Evolutionary conservation across 2,329 filamentous ascomycete genomes (phyloP).

Genomic region (Nakataea oryzae): DNA sequence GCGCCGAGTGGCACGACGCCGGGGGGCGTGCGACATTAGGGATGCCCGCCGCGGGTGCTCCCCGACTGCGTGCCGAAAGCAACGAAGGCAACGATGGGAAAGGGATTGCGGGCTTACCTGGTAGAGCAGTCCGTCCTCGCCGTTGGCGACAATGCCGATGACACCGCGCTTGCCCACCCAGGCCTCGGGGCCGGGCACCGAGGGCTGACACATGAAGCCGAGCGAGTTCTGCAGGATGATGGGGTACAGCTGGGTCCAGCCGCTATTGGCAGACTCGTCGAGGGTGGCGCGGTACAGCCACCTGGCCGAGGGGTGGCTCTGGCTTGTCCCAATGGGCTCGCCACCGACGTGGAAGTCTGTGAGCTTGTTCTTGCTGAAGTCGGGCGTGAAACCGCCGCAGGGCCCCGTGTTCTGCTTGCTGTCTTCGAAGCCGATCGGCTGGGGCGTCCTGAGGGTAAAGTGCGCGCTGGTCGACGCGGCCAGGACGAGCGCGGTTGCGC

Average conservation of each 20-base stretch:
- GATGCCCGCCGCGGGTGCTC: background rate
- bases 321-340: slow-evolving; percentile 35
- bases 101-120: slow-evolving; percentile 31
- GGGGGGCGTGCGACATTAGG: background rate
- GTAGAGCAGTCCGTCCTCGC: slow-evolving; percentile 44
- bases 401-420: slow-evolving; percentile 33
- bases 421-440: slow-evolving; percentile 36
- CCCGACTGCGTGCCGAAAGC: background rate
- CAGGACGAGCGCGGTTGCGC: slow-evolving; percentile 23
- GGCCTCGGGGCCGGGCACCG: slow-evolving; percentile 34
- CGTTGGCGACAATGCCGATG: slow-evolving; percentile 38
- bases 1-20: background rate
- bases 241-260: slow-evolving; percentile 45
- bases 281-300: slow-evolving; percentile 50
- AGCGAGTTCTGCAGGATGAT: slow-evolving; percentile 43
- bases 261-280: slow-evolving; percentile 31
- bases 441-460: slow-evolving; percentile 39
- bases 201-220: slow-evolving; percentile 41
- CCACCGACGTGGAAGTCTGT: slow-evolving; percentile 47
- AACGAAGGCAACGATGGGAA: no score
- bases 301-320: slow-evolving; percentile 39
- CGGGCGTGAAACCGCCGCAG: slow-evolving; percentile 42
- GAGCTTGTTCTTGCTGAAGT: slow-evolving; percentile 25
- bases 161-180: slow-evolving; percentile 46
- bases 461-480: slow-evolving; percentile 35